Evolutionary conservation across 2,329 filamentous ascomycete genomes (phyloP), one percentile per base, ranked within the genome.

Genomic region (Stachybotrys echinatus): DNA sequence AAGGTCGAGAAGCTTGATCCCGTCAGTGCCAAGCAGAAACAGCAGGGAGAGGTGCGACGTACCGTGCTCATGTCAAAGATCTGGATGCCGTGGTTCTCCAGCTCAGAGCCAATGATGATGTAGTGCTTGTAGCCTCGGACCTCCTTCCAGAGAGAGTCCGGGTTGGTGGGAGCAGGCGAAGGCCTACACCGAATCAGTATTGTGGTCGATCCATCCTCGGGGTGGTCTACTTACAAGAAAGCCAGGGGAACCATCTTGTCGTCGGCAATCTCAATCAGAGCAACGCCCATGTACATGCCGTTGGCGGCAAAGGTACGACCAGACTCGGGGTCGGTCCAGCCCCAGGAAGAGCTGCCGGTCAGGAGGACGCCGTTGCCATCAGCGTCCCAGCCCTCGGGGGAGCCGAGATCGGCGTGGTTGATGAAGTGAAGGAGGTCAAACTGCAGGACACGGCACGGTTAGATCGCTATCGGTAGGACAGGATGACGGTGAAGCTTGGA

Each of bases 1-100:
- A 19, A 37, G 14, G 14, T 46, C 27, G 10, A 46, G 44, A n/a
- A 46, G 23, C 23, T 37, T 8, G 14, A 34, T n/a, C n/a, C n/a
- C n/a, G 27, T 10, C 27, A 34, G 10, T 5, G 14, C 10, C 2
- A 34, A 34, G 14, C 27, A 14, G 10, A 10, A 10, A 34, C 27
- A 34, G 27, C 27, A 14, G 5, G 27, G 14, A 34, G 3, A 5
- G 27, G 10, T 10, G 27, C 10, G 27, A 14, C 27, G 10, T 34
- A 34, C 27, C 27, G 27, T 46, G 17, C 23, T 76, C 74, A 82
- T 71, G 55, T 84, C 80, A 54, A 84, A 84, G 60, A 84, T 76
- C 63, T 84, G 81, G 21, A 84, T 72, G 23, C 76, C 75, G 56
- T 83, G 80, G 48, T 66, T 61, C n/a, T 57, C 54, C 5, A 74